Percentiles rank a stretch among this genome's conserved stretches.
phyloP scores from a whole-genome alignment of 1,139 yeast genomes.

The Eremothecium coryli region DNA sequence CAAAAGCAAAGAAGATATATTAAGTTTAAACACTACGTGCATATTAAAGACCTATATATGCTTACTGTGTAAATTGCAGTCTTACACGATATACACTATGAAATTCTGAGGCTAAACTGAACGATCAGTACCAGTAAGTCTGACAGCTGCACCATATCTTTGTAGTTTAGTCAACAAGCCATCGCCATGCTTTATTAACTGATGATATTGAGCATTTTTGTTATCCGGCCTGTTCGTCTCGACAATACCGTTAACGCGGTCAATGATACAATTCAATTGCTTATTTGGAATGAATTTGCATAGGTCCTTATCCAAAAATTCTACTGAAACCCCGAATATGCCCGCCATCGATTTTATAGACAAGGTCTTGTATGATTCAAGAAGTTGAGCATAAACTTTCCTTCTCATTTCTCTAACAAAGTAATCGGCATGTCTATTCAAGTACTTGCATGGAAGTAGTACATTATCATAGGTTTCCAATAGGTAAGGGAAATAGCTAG shows the following conservation, averaged over 20 bases:
- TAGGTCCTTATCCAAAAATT: slow-evolving; percentile 73
- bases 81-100: no score
- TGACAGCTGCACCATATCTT: slow-evolving; percentile 95
- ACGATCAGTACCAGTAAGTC: slow-evolving; percentile 84
- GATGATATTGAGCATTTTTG: slow-evolving; percentile 88
- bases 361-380: slow-evolving; percentile 88
- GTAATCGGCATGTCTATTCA: slow-evolving; percentile 70
- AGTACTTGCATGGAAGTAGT: slow-evolving; percentile 63
- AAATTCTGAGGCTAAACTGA: no score
- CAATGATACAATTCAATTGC: slow-evolving; percentile 90
- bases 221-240: slow-evolving; percentile 95
- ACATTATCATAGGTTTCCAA: slow-evolving; percentile 72
- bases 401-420: slow-evolving; percentile 90
- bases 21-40: no score
- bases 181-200: slow-evolving; percentile 86
- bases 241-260: slow-evolving; percentile 88
- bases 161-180: slow-evolving; percentile 86
- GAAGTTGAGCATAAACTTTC: slow-evolving; percentile 86
- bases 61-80: no score
- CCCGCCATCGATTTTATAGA: slow-evolving; percentile 89
- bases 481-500: slow-evolving; percentile 67
- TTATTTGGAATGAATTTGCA: slow-evolving; percentile 89
- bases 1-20: no score
- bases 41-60: no score
- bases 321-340: slow-evolving; percentile 80